Evolutionary conservation across 208 protist genomes (phyloP).

Genomic region (Leishmania amazonensis): DNA sequence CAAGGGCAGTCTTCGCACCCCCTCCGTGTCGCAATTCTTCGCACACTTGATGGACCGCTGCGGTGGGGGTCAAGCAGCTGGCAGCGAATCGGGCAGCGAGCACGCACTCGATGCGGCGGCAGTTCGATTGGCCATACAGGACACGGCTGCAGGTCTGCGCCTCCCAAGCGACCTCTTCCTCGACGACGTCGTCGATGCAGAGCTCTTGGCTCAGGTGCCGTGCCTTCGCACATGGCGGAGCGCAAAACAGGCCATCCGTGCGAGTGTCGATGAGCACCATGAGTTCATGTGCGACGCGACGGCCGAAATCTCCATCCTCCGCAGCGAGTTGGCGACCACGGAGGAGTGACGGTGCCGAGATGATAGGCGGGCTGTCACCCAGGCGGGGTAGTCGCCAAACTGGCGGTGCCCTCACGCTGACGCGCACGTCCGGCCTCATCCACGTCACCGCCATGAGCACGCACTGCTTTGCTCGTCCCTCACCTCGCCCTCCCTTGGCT

Average conservation of each 20-base stretch:
- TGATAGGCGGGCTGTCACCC: background rate
- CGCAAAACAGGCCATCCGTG: background rate
- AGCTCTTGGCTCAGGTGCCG: conserved; percentile 10
- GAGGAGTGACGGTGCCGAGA: background rate
- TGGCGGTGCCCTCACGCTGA: background rate
- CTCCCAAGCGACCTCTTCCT: conserved; percentile 19
- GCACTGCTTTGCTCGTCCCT: background rate
- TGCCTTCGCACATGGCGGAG: background rate
- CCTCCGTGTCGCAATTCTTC: conserved; percentile 1
- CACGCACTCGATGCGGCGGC: background rate
- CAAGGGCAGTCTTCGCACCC: background rate
- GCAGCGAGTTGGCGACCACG: conserved; percentile 18
- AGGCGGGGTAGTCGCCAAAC: background rate
- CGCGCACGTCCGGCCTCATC: background rate
- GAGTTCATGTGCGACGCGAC: conserved; percentile 19
- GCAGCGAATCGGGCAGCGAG: background rate
- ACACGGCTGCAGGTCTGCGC: conserved; percentile 5
- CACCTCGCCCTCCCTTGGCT: background rate
- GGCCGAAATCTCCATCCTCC: conserved; percentile 27
- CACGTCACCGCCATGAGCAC: background rate
- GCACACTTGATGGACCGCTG: background rate
- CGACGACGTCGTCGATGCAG: conserved; percentile 10
- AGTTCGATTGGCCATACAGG: conserved; percentile 6
- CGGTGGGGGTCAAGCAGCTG: background rate
- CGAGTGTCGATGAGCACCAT: conserved; percentile 8